phyloP scores from a whole-genome alignment of 257 asterid genomes.

The Solanum paucissectum region DNA sequence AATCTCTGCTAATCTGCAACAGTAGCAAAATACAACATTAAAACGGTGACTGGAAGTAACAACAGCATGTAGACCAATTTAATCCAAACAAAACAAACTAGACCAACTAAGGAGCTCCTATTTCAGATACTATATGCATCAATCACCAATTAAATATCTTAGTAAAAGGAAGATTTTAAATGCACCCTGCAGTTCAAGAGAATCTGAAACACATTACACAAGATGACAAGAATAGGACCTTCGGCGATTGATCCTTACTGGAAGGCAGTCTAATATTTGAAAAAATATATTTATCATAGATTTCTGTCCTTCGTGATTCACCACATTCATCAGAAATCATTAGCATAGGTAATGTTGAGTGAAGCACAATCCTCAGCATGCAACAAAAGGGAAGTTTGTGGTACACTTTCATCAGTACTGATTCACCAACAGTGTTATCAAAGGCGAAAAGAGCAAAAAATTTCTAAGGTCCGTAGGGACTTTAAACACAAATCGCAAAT shows the following conservation, averaged over 20 bases:
- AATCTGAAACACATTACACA: background rate
- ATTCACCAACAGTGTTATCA: background rate
- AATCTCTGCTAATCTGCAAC: slow-evolving; percentile 92
- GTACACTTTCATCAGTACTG: background rate
- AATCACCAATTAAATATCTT: background rate
- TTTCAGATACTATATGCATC: background rate
- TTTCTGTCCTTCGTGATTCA: background rate
- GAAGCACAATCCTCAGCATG: background rate
- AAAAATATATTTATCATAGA: background rate
- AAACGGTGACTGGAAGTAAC: background rate
- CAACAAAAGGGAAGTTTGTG: background rate
- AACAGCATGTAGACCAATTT: background rate
- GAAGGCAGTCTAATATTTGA: background rate
- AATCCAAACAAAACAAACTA: background rate
- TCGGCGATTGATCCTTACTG: background rate
- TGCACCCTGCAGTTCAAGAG: background rate
- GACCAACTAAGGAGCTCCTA: background rate
- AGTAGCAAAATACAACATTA: slow-evolving; percentile 6
- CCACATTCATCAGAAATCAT: background rate
- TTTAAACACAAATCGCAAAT: background rate
- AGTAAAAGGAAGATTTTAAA: background rate
- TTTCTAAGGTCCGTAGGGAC: background rate
- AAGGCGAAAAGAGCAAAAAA: background rate
- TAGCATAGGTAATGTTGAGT: background rate
- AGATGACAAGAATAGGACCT: background rate